Percentiles rank a stretch among this genome's conserved stretches.
phyloP scores from a whole-genome alignment of 345 rosid species.

The Populus ilicifolia region DNA sequence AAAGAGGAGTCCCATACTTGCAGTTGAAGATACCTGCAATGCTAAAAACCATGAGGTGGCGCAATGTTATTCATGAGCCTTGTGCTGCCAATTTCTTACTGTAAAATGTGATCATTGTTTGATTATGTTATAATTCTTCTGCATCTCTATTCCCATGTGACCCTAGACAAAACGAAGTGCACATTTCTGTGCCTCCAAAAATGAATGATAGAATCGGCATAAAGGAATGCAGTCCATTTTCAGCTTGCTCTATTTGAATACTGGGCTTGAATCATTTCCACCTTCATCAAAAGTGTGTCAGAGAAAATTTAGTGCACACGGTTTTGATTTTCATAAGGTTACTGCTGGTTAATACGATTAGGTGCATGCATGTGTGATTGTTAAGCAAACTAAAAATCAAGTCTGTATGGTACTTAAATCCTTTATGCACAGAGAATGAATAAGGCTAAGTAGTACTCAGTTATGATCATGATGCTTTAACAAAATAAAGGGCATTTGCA shows the following conservation, averaged over 20 bases:
- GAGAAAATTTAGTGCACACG: not conserved
- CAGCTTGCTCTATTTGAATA: not conserved
- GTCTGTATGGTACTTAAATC: not conserved
- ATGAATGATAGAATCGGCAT: not conserved
- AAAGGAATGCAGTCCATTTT: not conserved
- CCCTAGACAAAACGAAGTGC: not conserved
- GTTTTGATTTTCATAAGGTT: not conserved
- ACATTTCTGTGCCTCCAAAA: not conserved
- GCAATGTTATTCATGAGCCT: not conserved
- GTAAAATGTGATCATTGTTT: not conserved
- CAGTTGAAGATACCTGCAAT: not conserved
- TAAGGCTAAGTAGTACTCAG: not conserved
- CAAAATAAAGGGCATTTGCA: not conserved
- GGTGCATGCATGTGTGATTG: not conserved
- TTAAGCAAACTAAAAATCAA: not conserved
- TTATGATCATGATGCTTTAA: not conserved
- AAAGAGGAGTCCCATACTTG: not conserved
- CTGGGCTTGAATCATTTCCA: not conserved
- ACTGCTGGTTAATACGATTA: not conserved
- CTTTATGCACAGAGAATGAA: not conserved
- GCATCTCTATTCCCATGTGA: not conserved
- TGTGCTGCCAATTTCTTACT: not conserved
- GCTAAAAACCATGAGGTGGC: not conserved
- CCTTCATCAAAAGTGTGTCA: not conserved
- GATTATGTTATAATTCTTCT: not conserved